Evolutionary conservation across 192 early-diverging fungal genomes (phyloP).

Genomic region (Diversispora epigaea): DNA sequence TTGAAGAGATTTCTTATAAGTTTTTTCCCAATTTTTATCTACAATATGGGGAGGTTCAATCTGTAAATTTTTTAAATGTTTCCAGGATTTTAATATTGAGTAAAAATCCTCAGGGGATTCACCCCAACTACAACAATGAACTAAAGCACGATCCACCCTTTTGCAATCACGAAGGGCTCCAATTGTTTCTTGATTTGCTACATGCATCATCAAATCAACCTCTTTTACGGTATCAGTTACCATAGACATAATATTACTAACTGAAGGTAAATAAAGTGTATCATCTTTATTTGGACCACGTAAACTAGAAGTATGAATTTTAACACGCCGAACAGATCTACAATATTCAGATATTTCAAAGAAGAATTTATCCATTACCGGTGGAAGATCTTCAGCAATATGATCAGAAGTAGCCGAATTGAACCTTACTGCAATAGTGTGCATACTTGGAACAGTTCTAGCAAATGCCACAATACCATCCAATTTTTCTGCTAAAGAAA

Average conservation of each 20-base stretch:
- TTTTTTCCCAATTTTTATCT: conserved; percentile 1
- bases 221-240: conserved; percentile 3
- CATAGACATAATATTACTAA: conserved; percentile 15
- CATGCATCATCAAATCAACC: conserved; percentile 22
- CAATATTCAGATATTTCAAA: neutral
- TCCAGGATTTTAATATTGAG: conserved; percentile 23
- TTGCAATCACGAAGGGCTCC: conserved; percentile 9
- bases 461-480: conserved; percentile 10
- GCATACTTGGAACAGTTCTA: neutral
- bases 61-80: conserved; percentile 9
- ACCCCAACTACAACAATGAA: conserved; percentile 10
- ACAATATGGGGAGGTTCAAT: conserved; percentile 4
- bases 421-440: neutral
- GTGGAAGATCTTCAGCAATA: conserved; percentile 11
- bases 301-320: conserved; percentile 12
- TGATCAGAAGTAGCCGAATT: conserved; percentile 2
- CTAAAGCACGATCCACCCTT: conserved; percentile 9
- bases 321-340: conserved; percentile 1
- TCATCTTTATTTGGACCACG: conserved; percentile 16
- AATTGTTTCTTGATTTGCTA: conserved; percentile 20
- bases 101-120: neutral
- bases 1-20: conserved; percentile 8
- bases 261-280: conserved; percentile 8
- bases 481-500: neutral
- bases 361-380: conserved; percentile 12